Evolutionary conservation across 495 filamentous ascomycete species (phyloP).

Genomic region (Trichocladium uniseriatum): DNA sequence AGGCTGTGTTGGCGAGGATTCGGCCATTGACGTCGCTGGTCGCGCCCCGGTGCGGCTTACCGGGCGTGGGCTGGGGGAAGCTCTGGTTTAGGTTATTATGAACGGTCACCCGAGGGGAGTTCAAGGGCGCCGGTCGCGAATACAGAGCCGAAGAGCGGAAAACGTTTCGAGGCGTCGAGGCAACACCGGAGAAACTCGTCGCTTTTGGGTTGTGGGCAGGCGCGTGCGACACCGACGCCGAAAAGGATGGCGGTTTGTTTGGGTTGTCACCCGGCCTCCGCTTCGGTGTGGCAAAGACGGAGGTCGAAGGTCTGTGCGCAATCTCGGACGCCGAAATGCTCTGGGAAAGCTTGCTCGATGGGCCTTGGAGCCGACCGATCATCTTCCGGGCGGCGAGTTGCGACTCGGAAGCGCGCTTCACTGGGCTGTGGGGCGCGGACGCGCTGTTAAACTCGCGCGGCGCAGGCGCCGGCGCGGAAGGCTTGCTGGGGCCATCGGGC

Average conservation of each 20-base stretch:
- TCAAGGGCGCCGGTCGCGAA: slow-evolving; percentile 22
- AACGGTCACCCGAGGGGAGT: slow-evolving; percentile 28
- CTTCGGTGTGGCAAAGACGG: slow-evolving; percentile 4
- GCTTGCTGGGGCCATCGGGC: background rate
- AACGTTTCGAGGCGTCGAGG: slow-evolving; percentile 26
- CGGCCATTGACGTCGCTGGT: slow-evolving; percentile 23
- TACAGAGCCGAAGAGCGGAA: slow-evolving; percentile 34
- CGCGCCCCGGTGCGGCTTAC: slow-evolving; percentile 19
- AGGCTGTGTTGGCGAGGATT: slow-evolving; percentile 28
- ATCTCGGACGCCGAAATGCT: slow-evolving; percentile 24
- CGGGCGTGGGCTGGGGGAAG: slow-evolving; percentile 30
- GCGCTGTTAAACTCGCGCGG: slow-evolving; percentile 20
- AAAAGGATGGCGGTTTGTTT: slow-evolving; percentile 16
- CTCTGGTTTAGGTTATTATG: slow-evolving; percentile 24
- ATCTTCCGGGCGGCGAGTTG: slow-evolving; percentile 29
- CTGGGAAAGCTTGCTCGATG: slow-evolving; percentile 29
- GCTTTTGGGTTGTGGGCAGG: slow-evolving; percentile 8
- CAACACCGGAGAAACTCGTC: slow-evolving; percentile 21
- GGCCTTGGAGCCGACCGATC: slow-evolving; percentile 23
- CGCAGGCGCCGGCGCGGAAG: slow-evolving; percentile 4
- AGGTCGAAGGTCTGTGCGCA: slow-evolving; percentile 11
- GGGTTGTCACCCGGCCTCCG: slow-evolving; percentile 31
- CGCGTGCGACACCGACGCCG: slow-evolving; percentile 16
- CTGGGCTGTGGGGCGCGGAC: slow-evolving; percentile 26
- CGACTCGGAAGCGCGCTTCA: slow-evolving; percentile 29